Conservation (phyloP, 768 basidiomycete species). For the Lactarius hatsudake region DNA sequence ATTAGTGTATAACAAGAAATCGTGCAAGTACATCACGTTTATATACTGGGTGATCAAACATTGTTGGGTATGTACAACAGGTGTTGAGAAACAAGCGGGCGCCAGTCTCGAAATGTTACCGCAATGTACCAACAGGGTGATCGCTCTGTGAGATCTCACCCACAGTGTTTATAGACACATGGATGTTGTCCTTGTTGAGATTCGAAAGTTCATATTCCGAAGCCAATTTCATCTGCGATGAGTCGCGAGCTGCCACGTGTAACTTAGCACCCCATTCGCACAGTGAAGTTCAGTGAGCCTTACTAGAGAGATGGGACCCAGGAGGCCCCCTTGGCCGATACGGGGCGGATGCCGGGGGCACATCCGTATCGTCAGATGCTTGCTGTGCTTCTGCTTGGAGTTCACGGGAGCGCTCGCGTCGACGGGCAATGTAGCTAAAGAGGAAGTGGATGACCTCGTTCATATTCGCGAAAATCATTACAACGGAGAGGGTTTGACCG, state of each 20-base stretch:
- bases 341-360: not conserved
- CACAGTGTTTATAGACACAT: not conserved
- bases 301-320: not conserved
- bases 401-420: not conserved
- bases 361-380: too few relatives aligned
- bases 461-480: slow-evolving; percentile 18
- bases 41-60: not conserved
- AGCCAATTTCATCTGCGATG: not conserved
- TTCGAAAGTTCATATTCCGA: not conserved
- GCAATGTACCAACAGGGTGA: slow-evolving; percentile 7
- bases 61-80: not conserved
- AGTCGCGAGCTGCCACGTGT: not conserved
- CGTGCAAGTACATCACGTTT: slow-evolving; percentile 3
- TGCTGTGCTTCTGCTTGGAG: not conserved
- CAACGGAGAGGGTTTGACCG: slow-evolving; percentile 20
- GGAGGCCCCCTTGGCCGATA: not conserved
- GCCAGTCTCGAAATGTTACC: not conserved
- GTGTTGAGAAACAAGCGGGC: not conserved
- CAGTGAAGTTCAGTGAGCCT: not conserved
- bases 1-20: not conserved
- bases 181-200: not conserved
- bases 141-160: not conserved
- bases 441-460: slow-evolving; percentile 18
- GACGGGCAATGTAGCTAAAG: not conserved
- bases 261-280: not conserved